Evolutionary conservation across 2,329 filamentous ascomycete species (phyloP), one percentile per base, ranked within the genome.

Genomic region (Huntiella savannae): DNA sequence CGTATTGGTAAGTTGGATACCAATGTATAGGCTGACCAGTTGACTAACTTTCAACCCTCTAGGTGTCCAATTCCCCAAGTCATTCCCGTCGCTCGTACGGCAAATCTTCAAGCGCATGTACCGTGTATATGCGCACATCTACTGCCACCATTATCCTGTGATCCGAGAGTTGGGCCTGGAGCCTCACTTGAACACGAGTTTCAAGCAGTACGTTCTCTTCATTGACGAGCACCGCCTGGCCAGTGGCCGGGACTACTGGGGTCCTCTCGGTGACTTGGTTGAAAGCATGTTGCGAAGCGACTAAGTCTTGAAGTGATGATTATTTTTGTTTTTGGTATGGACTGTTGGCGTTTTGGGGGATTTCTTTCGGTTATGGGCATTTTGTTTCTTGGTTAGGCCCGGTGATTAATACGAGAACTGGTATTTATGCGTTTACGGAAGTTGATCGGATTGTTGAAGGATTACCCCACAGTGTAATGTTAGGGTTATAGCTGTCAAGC

Each of bases 91-190:
- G 47, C 79, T 94, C 48, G 79, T 95, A 52, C 82, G 85, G 54
- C 88, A 95, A 64, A 86, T 98, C 60, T 96, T 96, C 76, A 98
- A 98, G 73, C 82, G 91, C 59, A 80, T 98, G 67, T 98, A 96
- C 66, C 82, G 91, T 54, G 88, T 98, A 52, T 98, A 98, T 62
- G 91, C 91, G 38, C 91, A 98, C 66, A 94, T 98, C 56, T 98
- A 98, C 75, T 98, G 92, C 69, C 91, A 98, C 64, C 91, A 98
- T 67, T 98, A 98, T 65, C 87, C 87, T 33, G 87, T 98, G 54
- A 81, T 98, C 54, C 82, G 92, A 49, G 86, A 95, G 60, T 74
- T 98, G 35, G 91, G 91, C 16, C 73, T 98, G 49, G 91, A 98
- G 64, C 87, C 92, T 39, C 91, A 98, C 63, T 74, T 98, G 53